Conservation (phyloP, 331 rosid species). For the Erythrophleum ivorense region DNA sequence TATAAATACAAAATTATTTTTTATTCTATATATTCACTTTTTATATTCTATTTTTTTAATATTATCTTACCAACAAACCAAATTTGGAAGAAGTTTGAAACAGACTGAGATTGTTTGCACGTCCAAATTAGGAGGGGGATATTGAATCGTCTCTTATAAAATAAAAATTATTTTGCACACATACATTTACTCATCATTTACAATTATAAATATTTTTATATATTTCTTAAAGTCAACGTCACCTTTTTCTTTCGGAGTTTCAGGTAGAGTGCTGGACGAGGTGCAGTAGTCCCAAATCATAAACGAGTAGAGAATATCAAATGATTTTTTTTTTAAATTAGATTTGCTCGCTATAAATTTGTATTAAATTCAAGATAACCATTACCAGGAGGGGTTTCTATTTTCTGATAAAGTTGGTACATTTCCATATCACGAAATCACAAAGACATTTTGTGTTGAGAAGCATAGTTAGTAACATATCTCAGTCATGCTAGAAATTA, state of each 20-base stretch:
- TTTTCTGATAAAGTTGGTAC: not conserved
- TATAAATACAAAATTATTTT: too few species aligned
- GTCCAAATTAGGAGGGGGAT: too few species aligned
- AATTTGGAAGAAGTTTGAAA: not conserved
- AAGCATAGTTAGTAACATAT: slow-evolving; percentile 5
- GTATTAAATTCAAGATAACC: not conserved
- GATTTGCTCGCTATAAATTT: not conserved
- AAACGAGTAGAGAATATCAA: not conserved
- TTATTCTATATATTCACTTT: too few species aligned
- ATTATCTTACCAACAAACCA: too few species aligned
- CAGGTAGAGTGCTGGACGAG: slow-evolving; percentile 24
- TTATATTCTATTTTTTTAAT: too few species aligned
- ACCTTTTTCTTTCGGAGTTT: not conserved
- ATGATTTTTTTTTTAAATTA: not conserved
- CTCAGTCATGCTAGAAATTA: not conserved
- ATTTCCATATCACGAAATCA: not conserved
- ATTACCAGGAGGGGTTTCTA: not conserved
- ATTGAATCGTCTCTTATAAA: too few species aligned
- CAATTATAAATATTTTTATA: not conserved
- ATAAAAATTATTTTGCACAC: too few species aligned
- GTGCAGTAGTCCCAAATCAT: slow-evolving; percentile 2
- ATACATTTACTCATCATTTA: not conserved
- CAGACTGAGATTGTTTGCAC: not conserved
- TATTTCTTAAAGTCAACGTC: not conserved
- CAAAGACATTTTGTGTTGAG: not conserved